Evolutionary conservation across 1,284 basidiomycete species (phyloP), one percentile per base, ranked within the genome.

Genomic region (Malassezia yamatoensis): DNA sequence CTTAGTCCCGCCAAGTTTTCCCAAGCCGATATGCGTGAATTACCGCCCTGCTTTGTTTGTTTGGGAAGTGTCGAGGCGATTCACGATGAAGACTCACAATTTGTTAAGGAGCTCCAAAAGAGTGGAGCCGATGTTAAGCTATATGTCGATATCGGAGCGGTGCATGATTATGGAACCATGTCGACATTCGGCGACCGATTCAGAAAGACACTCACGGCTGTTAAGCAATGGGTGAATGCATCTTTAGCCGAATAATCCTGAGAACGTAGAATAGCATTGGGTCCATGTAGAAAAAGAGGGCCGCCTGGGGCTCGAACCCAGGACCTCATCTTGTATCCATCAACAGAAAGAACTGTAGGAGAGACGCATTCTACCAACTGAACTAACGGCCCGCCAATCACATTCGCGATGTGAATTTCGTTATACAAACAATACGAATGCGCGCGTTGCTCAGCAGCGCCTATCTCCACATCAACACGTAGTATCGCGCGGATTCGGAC

Each of bases 321-420:
- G 55, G 55, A 58, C 55, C 55, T 58, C 55, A 53, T 58, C 55
- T 58, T 53, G 40, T 49, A 38, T 51, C 49, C 43, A n/a, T 50
- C 37, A 39, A 44, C 40, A 35, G 20, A 42, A 12, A 13, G 10
- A 5, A 15, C 16, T 37, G 40, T 58, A 58, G 55, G 55, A 58
- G 55, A 58, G 55, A 58, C 55, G 51, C 55, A 58, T 58, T 58
- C 55, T 58, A 58, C 55, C 55, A 58, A 58, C 55, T 58, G 55
- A 58, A 58, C 55, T 58, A 58, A 58, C 55, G 55, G 55, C 55
- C 55, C 55, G 33, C n/a, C 16, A 40, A 50, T 44, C 48, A 45
- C 11, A 8, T 45, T 34, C 8, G 5, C 13, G 24, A 11, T 15
- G 15, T 1, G 16, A 16, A 32, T 9, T 16, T 32, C 7, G 15